Base-by-base conservation (phyloP, 2,329 filamentous ascomycete species). In the Monosporascus sp. region DNA sequence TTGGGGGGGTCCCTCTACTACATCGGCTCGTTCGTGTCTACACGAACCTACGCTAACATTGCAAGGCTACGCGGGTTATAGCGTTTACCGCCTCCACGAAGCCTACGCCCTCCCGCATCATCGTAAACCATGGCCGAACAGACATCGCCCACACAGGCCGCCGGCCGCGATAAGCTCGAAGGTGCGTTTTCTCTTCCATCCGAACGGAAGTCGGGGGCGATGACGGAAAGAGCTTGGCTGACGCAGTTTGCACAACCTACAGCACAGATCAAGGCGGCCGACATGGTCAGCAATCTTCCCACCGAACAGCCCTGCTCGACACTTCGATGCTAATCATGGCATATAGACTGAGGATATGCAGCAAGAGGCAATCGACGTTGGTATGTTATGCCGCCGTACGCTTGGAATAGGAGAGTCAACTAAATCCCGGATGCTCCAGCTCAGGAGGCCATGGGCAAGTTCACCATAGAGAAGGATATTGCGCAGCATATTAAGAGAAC, bases 241-340 rank as follows among this genome's bases (percentile, higher is more conserved):
- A 63, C 63, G 14, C 20, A 56, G 26, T 52, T 7, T 37, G 11
- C 15, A 51, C 45, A 37, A 37, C 56, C 48, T 65, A 61, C 68
- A 99, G 94, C 91, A 59, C 91, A 96, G 76, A 87, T 99, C 74
- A 99, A 99, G 80, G 96, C 92, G 64, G 93, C 91, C 55, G 94
- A 99, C 71, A 99, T 99, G 94, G 94, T 97, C 81, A 73, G 78
- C 44, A 50, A 26, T 49, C 37, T 46, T 51, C 37, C 26, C 52
- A 26, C 48, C 53, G 31, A 11, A 38, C 45, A 40, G 51, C 55
- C 54, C n/a, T 26, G 28, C 45, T 53, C 54, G 54, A 41, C 52
- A 51, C 5, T 17, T 15, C 26, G 14, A 55, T 28, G 59, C 70
- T 73, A 60, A 74, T 63, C 53, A 62, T 60, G 61, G 57, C 45